Evolutionary conservation across 2,329 filamentous ascomycete genomes (phyloP).

Genomic region (Venturia carpophila): DNA sequence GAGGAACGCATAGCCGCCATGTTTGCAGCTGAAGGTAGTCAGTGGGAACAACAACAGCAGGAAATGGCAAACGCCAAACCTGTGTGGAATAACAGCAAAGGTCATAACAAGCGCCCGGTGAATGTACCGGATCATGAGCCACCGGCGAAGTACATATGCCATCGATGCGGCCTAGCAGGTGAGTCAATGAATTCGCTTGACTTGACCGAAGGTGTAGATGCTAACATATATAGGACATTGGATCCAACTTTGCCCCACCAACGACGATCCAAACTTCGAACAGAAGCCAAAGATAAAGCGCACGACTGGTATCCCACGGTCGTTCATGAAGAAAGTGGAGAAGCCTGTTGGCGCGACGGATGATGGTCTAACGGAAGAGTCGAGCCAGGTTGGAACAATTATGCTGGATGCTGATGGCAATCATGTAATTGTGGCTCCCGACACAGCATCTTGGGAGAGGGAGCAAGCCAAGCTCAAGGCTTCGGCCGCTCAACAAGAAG

Average conservation of each 20-base stretch:
- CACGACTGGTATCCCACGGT: constrained; percentile 92
- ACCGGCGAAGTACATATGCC: constrained; percentile 90
- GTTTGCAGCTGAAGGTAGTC: constrained; percentile 79
- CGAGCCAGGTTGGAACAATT: constrained; percentile 75
- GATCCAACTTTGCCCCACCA: constrained; percentile 98
- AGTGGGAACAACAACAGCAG: constrained; percentile 90
- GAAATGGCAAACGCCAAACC: constrained; percentile 64
- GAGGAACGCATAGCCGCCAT: constrained; percentile 91
- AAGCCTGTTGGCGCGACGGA: constrained; percentile 64
- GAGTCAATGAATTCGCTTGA: constrained; percentile 20
- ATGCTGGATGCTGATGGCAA: constrained; percentile 98
- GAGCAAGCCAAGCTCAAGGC: constrained; percentile 92
- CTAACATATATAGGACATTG: constrained; percentile 61
- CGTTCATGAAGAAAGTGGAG: constrained; percentile 90
- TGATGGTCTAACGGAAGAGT: constrained; percentile 68
- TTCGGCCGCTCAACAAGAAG: constrained; percentile 70
- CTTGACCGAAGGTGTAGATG: constrained; percentile 3
- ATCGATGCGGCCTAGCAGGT: constrained; percentile 89
- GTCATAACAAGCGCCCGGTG: constrained; percentile 44
- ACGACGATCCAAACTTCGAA: constrained; percentile 93
- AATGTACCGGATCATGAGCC: constrained; percentile 89
- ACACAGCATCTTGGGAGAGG: constrained; percentile 93
- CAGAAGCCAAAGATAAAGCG: constrained; percentile 88
- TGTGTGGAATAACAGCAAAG: constrained; percentile 6
- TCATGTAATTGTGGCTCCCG: constrained; percentile 91